Percentiles rank a stretch among this genome's conserved stretches.
phyloP scores from a whole-genome alignment of 805 yeast species.

The Myxozyma sirexii region DNA sequence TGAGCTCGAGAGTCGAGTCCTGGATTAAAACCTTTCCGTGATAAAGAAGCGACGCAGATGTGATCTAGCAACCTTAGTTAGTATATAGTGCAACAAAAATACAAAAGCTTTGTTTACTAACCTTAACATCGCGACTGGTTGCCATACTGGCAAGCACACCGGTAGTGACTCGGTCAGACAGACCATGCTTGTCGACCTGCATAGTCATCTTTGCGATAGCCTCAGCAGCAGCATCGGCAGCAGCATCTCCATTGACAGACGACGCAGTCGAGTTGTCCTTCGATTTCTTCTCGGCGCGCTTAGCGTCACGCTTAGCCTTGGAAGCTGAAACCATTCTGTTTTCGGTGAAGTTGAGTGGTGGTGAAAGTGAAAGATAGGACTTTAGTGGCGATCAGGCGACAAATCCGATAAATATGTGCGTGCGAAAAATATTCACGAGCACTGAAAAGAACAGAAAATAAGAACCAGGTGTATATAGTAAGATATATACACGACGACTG shows the following conservation, averaged over 20 bases:
- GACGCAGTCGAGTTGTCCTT: slow-evolving; percentile 39
- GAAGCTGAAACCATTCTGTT: slow-evolving; percentile 66
- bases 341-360: not conserved
- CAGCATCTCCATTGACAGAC: slow-evolving; percentile 41
- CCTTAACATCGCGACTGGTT: slow-evolving; percentile 91
- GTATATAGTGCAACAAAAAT: not conserved
- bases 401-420: not conserved
- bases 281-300: slow-evolving; percentile 76
- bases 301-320: slow-evolving; percentile 97
- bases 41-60: slow-evolving; percentile 84
- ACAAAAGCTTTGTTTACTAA: slow-evolving; percentile 49
- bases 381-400: not conserved
- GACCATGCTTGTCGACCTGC: slow-evolving; percentile 91
- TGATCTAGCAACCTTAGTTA: slow-evolving; percentile 16
- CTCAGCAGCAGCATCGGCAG: slow-evolving; percentile 54
- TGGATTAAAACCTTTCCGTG: slow-evolving; percentile 96
- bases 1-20: slow-evolving; percentile 88
- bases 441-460: not conserved
- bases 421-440: not conserved
- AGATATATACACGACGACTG: not conserved
- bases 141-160: slow-evolving; percentile 90
- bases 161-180: slow-evolving; percentile 95
- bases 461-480: not conserved
- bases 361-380: not conserved
- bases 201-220: slow-evolving; percentile 83